Evolutionary conservation across 768 basidiomycete species (phyloP).

Genomic region (Dioszegia crocea): DNA sequence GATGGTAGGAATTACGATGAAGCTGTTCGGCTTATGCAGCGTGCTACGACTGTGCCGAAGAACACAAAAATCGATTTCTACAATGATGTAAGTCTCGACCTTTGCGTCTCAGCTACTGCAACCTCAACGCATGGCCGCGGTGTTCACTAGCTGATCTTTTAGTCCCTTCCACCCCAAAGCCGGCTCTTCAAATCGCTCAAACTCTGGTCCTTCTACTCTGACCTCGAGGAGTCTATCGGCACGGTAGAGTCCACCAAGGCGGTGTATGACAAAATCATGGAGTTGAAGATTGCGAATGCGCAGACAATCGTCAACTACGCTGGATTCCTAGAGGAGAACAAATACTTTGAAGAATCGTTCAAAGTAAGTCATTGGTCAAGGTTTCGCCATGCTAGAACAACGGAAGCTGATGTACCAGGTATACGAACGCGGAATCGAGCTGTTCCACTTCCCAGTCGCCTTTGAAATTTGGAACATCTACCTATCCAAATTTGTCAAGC

Average conservation of each 20-base stretch:
- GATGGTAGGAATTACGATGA: constrained; percentile 83
- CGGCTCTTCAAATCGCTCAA: constrained; percentile 96
- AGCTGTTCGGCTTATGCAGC: constrained; percentile 90
- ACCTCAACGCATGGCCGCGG: too few species aligned
- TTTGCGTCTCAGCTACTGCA: background rate
- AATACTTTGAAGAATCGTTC: constrained; percentile 98
- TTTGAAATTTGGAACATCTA: constrained; percentile 99
- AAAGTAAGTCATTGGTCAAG: constrained; percentile 57
- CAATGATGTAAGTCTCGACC: constrained; percentile 67
- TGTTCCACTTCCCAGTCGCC: constrained; percentile 95
- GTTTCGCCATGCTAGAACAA: background rate
- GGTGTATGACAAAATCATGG: constrained; percentile 93
- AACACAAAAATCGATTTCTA: constrained; percentile 88
- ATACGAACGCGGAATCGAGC: constrained; percentile 92
- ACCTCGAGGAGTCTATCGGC: constrained; percentile 94
- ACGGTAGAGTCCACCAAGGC: constrained; percentile 84
- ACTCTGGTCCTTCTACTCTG: constrained; percentile 97
- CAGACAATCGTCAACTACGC: constrained; percentile 97
- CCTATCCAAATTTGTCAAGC: constrained; percentile 90
- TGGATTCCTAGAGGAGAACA: constrained; percentile 92
- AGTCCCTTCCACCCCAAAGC: constrained; percentile 79
- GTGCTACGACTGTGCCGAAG: constrained; percentile 86
- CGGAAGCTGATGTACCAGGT: constrained; percentile 56
- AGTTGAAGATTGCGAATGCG: constrained; percentile 94
- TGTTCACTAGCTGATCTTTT: constrained; percentile 13